Conservation (phyloP, 1,139 yeast genomes). For the Candida sojae region DNA sequence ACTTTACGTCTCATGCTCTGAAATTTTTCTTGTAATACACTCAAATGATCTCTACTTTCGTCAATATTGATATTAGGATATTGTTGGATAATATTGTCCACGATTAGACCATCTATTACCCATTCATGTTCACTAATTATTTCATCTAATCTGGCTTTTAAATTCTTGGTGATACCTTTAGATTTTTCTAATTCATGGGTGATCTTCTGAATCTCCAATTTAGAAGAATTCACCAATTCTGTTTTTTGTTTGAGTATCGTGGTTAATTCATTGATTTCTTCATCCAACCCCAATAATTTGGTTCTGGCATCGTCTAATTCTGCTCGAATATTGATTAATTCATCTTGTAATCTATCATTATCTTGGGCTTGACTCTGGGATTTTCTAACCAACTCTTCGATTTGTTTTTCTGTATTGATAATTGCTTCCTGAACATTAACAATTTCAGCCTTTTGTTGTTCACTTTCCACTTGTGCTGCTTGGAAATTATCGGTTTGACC, state of each 20-base stretch:
- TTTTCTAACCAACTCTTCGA: constrained; percentile 43
- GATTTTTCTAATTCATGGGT: constrained; percentile 67
- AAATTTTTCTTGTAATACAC: constrained; percentile 60
- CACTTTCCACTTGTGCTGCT: constrained; percentile 67
- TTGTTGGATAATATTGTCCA: constrained; percentile 54
- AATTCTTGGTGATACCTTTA: constrained; percentile 39
- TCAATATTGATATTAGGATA: constrained; percentile 65
- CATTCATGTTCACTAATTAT: constrained; percentile 65
- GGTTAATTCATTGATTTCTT: constrained; percentile 71
- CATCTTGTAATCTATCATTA: constrained; percentile 26
- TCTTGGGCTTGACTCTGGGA: constrained; percentile 26
- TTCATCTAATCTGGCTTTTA: constrained; percentile 46
- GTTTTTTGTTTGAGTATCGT: constrained; percentile 53
- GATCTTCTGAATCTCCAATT: constrained; percentile 59
- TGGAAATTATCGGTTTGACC: constrained; percentile 58
- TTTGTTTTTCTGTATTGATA: constrained; percentile 28
- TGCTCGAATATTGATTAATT: constrained; percentile 37
- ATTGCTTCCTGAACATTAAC: constrained; percentile 45
- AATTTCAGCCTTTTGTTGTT: constrained; percentile 65
- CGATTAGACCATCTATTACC: constrained; percentile 66
- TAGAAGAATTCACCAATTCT: constrained; percentile 50
- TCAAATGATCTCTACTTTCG: constrained; percentile 60
- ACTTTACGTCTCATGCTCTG: constrained; percentile 82
- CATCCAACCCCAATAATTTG: constrained; percentile 68
- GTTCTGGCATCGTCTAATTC: constrained; percentile 64